These are phyloP conservation scores for Monosporascus sp. DNA, from an alignment of 2,329 filamentous ascomycete species.

Conservation along the genomic window DNA sequence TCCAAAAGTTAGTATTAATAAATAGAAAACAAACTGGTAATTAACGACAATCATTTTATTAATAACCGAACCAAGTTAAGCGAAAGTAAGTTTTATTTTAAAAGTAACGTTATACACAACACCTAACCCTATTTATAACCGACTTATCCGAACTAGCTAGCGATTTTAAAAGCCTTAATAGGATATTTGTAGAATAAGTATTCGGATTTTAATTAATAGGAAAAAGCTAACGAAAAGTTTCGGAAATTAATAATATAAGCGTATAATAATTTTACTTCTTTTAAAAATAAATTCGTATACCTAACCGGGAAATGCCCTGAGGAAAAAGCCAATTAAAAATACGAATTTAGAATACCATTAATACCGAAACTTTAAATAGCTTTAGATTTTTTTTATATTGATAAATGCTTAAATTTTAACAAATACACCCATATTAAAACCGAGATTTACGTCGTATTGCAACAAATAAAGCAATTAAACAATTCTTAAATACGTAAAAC, in stretches of 20 bases:
- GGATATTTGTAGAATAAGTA: constrained; percentile 1
- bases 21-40: not conserved
- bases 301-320: not conserved
- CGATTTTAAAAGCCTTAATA: not conserved
- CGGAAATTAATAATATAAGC: not conserved
- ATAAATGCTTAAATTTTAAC: no score
- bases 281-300: not conserved
- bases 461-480: no score
- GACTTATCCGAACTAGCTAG: not conserved
- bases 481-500: no score
- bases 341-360: no score
- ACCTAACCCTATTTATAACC: not conserved
- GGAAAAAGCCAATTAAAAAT: not conserved
- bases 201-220: not conserved
- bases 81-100: not conserved
- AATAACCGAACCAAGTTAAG: not conserved
- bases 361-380: no score
- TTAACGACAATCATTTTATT: not conserved
- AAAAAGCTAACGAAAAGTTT: not conserved
- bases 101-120: not conserved
- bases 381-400: no score
- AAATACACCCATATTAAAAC: no score
- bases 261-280: not conserved
- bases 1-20: not conserved
- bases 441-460: no score